Evolutionary conservation across 192 early-diverging fungal species (phyloP).

Genomic region (Endogone sp.): DNA sequence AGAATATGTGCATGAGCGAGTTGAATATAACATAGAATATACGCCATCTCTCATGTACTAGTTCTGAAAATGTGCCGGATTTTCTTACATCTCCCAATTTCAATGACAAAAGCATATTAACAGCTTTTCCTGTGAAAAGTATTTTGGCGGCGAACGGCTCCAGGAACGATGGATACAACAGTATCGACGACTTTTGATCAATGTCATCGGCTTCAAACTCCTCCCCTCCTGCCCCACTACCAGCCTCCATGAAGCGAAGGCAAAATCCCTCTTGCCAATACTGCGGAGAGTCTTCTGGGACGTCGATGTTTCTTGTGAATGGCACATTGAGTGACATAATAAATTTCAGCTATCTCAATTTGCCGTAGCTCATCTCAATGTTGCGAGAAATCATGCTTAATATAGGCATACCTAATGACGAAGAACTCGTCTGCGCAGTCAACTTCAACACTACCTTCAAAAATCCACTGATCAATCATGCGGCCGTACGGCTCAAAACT

Average conservation of each 20-base stretch:
- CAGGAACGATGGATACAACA: slow-evolving; percentile 11
- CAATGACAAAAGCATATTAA: slow-evolving; percentile 11
- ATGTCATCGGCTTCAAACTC: not conserved
- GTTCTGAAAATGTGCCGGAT: too few species aligned
- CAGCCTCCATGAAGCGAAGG: slow-evolving; percentile 1
- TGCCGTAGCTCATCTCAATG: not conserved
- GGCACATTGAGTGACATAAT: not conserved
- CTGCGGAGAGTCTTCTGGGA: slow-evolving; percentile 9
- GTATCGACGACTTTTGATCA: not conserved
- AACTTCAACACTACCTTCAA: slow-evolving; percentile 19
- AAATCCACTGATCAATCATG: slow-evolving; percentile 38
- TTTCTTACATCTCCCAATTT: not conserved
- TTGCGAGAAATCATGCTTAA: not conserved
- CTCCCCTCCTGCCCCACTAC: not conserved
- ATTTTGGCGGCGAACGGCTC: slow-evolving; percentile 9
- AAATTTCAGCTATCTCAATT: not conserved
- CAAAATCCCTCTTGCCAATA: slow-evolving; percentile 29
- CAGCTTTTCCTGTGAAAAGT: slow-evolving; percentile 23
- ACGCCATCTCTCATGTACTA: too few species aligned
- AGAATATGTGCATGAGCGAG: not conserved
- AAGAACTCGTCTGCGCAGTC: slow-evolving; percentile 33
- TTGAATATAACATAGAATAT: too few species aligned
- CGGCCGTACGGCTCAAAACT: slow-evolving; percentile 21
- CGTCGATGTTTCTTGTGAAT: not conserved
- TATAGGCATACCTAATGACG: slow-evolving; percentile 11